Evolutionary conservation across 228 moss, liverwort and hornwort species (phyloP).

Genomic region (Sphagnum fallax): DNA sequence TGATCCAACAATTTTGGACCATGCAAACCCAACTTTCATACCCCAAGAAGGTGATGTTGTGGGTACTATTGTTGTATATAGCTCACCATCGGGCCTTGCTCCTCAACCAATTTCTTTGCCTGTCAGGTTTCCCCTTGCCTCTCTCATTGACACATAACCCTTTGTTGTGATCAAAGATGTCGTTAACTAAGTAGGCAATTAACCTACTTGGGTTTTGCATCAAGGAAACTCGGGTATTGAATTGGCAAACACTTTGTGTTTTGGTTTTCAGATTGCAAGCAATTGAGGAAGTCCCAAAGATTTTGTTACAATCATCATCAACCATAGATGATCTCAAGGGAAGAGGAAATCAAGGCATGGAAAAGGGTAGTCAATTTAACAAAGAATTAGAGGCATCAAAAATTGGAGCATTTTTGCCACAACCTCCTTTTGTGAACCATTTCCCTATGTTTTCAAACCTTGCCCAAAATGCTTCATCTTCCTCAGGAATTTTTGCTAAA

Average conservation of each 20-base stretch:
- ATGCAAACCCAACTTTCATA: background rate
- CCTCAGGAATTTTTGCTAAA: background rate
- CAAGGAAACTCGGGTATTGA: background rate
- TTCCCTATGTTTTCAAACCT: background rate
- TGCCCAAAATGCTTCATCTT: background rate
- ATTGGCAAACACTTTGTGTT: slow-evolving; percentile 2
- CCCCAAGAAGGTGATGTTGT: background rate
- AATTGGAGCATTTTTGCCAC: no score
- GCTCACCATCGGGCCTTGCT: background rate
- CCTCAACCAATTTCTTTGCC: slow-evolving; percentile 3
- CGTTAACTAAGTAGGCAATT: background rate
- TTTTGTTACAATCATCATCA: background rate
- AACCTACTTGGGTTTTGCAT: background rate
- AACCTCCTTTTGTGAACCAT: background rate
- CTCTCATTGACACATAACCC: background rate
- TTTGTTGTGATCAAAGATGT: background rate
- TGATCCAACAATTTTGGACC: background rate
- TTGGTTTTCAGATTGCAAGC: slow-evolving; percentile 17
- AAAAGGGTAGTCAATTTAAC: background rate
- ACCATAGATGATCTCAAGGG: background rate
- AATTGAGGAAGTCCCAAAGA: slow-evolving; percentile 14
- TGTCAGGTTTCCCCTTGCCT: background rate
- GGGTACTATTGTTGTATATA: background rate
- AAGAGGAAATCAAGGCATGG: background rate
- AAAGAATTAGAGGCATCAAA: background rate